Evolutionary conservation across 2,329 filamentous ascomycete genomes (phyloP).

Genomic region (Alternaria sp.): DNA sequence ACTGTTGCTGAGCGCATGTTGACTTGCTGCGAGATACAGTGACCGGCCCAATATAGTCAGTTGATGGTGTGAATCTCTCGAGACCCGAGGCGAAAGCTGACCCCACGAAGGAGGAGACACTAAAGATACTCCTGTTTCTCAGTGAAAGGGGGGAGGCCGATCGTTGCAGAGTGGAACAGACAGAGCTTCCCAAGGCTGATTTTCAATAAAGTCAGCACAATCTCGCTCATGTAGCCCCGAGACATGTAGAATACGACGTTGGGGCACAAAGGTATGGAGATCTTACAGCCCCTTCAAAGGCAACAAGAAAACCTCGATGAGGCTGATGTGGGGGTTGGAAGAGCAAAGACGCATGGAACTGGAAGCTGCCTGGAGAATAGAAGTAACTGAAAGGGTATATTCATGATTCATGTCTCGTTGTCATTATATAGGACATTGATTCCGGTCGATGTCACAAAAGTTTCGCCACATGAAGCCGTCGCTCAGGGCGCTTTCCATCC

Average conservation of each 20-base stretch:
- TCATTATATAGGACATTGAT: slow-evolving; percentile 19
- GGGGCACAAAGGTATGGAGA: not conserved
- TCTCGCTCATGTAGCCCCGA: not conserved
- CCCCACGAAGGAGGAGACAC: not conserved
- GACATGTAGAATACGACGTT: not conserved
- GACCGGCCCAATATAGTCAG: not conserved
- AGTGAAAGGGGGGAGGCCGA: not conserved
- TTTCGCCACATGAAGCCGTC: slow-evolving; percentile 5
- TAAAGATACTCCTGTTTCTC: not conserved
- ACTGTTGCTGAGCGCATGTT: not conserved
- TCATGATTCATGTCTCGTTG: slow-evolving; percentile 26
- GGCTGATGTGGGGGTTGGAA: not conserved
- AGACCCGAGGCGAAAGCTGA: not conserved
- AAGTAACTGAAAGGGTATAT: slow-evolving; percentile 8
- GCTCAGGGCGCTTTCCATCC: slow-evolving; percentile 14
- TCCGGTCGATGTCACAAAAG: slow-evolving; percentile 11
- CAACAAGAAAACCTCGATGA: not conserved
- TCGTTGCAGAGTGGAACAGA: not conserved
- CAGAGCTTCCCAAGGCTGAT: not conserved
- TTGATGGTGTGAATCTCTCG: not conserved
- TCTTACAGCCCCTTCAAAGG: not conserved
- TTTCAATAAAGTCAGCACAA: not conserved
- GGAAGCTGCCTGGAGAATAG: not conserved
- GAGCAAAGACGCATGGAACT: not conserved
- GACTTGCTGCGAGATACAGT: not conserved